These are phyloP conservation scores for Dorcoceras hygrometricum DNA, from an alignment of 257 asterid species.

Conservation along the genomic window DNA sequence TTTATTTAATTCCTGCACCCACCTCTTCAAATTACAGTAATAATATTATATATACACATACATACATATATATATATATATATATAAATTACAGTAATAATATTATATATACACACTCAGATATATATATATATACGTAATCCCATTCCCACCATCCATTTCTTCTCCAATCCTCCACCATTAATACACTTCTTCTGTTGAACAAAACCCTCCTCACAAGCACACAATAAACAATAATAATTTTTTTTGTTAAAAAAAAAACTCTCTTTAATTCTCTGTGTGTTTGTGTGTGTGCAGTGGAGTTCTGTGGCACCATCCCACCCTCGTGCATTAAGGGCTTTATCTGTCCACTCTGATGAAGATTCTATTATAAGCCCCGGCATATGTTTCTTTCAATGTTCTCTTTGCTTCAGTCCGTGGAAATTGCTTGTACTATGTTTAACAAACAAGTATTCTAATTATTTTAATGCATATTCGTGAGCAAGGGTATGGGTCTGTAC, in stretches of 20 bases:
- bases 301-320: not conserved
- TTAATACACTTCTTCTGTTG: conserved; percentile 31
- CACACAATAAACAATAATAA: conserved; percentile 37
- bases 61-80: too few species aligned
- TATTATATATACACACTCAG: too few species aligned
- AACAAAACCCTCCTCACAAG: conserved; percentile 23
- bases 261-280: conserved; percentile 8
- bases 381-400: conserved; percentile 19
- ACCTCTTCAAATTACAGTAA: not conserved
- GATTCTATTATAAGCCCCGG: conserved; percentile 45
- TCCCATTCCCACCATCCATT: not conserved
- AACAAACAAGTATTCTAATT: conserved; percentile 23
- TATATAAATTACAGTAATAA: too few species aligned
- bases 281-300: not conserved
- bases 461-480: conserved; percentile 17
- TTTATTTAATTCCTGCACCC: not conserved
- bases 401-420: conserved; percentile 15
- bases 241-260: conserved; percentile 14
- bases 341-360: conserved; percentile 36
- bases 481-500: conserved; percentile 39
- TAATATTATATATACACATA: too few species aligned
- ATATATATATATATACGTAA: not conserved
- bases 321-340: conserved; percentile 34
- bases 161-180: conserved; percentile 26
- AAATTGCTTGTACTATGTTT: conserved; percentile 23